phyloP scores from a whole-genome alignment of 768 basidiomycete genomes.

The Gelatoporia subvermispora region DNA sequence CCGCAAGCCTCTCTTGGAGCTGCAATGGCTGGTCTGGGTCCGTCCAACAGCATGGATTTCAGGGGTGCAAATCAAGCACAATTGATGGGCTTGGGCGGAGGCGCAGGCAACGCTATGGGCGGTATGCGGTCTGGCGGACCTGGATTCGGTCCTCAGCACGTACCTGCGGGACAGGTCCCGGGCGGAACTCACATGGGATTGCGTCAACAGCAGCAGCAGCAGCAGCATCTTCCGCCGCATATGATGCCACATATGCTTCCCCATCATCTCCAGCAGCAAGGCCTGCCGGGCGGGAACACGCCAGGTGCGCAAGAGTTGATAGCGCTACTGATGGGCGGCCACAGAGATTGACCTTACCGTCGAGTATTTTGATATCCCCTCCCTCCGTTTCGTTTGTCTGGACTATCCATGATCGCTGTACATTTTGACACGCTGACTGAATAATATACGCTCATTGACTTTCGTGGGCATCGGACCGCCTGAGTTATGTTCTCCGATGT shows the following conservation, averaged over 20 bases:
- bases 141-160: conserved; percentile 45
- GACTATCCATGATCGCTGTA: too few relatives aligned
- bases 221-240: conserved; percentile 57
- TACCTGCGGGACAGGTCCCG: conserved; percentile 30
- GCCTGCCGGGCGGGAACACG: conserved; percentile 40
- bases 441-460: too few relatives aligned
- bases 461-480: too few relatives aligned
- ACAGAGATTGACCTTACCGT: conserved; percentile 49
- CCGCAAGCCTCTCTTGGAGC: conserved; percentile 40
- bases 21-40: conserved; percentile 48
- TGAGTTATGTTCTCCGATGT: too few relatives aligned
- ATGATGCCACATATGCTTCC: conserved; percentile 45
- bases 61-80: conserved; percentile 45
- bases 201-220: conserved; percentile 45
- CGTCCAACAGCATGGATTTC: conserved; percentile 50
- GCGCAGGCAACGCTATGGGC: conserved; percentile 40
- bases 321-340: conserved; percentile 79
- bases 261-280: conserved; percentile 62
- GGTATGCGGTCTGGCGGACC: conserved; percentile 40
- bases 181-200: conserved; percentile 39
- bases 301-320: conserved; percentile 73
- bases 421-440: too few relatives aligned
- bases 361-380: background rate
- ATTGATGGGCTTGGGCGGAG: conserved; percentile 39
- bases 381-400: background rate